Conservation (phyloP, 2,329 filamentous ascomycete genomes). For the Cercospora sesami region DNA sequence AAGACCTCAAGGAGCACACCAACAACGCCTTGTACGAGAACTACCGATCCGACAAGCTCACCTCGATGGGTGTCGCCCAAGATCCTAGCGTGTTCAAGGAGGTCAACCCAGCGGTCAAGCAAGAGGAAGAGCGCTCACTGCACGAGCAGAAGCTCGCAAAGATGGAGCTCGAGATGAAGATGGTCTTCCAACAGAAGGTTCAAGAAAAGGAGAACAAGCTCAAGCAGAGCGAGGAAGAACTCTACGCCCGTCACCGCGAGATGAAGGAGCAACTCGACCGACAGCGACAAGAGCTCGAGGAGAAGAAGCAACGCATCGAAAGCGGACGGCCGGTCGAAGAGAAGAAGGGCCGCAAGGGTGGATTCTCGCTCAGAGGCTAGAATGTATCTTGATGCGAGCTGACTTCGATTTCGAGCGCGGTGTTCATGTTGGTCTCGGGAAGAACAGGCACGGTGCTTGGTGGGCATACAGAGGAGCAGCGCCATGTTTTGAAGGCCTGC, state of each 20-base stretch:
- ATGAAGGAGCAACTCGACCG: conserved; percentile 99
- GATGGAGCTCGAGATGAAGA: conserved; percentile 99
- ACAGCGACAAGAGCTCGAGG: conserved; percentile 90
- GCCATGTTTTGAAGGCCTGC: conserved; percentile 1
- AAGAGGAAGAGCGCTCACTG: conserved; percentile 95
- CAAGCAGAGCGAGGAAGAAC: conserved; percentile 98
- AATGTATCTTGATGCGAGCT: conserved; percentile 6
- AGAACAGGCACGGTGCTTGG: conserved; percentile 13
- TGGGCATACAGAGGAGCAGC: conserved; percentile 6
- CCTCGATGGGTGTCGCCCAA: conserved; percentile 96
- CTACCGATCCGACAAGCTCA: conserved; percentile 99
- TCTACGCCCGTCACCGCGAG: conserved; percentile 96
- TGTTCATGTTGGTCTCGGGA: conserved; percentile 22
- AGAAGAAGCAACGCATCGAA: conserved; percentile 96
- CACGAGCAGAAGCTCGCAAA: conserved; percentile 99
- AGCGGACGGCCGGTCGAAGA: conserved; percentile 94
- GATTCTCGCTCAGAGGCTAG: conserved; percentile 81
- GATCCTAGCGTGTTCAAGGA: conserved; percentile 99
- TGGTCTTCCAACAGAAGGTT: conserved; percentile 99
- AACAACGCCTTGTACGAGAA: conserved; percentile 99
- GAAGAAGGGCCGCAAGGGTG: conserved; percentile 92
- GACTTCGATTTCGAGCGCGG: conserved; percentile 26
- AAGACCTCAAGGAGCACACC: conserved; percentile 99
- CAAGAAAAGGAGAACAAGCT: conserved; percentile 99
- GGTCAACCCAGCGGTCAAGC: conserved; percentile 99